Conservation (phyloP, 1,139 yeast genomes). For the Protomyces gravidus region DNA sequence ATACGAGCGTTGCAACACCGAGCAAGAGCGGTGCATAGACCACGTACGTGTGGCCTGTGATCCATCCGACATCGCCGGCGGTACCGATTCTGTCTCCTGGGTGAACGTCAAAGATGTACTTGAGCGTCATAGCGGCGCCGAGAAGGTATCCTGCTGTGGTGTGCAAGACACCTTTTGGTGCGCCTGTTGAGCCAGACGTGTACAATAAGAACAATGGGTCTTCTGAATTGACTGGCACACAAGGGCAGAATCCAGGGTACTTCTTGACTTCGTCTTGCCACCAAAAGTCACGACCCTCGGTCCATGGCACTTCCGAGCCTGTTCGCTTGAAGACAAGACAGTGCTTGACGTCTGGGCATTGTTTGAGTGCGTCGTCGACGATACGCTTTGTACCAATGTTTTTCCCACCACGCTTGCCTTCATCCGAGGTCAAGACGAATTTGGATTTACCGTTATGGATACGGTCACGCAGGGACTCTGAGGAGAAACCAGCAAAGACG, state of each 20-base stretch:
- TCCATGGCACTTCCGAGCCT: constrained; percentile 65
- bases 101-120: constrained; percentile 88
- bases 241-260: constrained; percentile 80
- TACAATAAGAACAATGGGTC: constrained; percentile 90
- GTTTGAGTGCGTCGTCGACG: constrained; percentile 84
- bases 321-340: constrained; percentile 87
- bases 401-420: constrained; percentile 95
- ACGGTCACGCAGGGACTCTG: constrained; percentile 89
- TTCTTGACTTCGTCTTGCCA: constrained; percentile 86
- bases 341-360: constrained; percentile 73
- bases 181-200: constrained; percentile 96
- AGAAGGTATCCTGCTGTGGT: constrained; percentile 88
- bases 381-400: constrained; percentile 84
- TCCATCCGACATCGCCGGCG: constrained; percentile 99
- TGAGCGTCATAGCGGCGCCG: constrained; percentile 92
- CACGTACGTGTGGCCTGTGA: constrained; percentile 96
- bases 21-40: constrained; percentile 85
- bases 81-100: constrained; percentile 85
- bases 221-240: constrained; percentile 81
- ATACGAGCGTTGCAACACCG: constrained; percentile 87
- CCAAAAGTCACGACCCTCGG: constrained; percentile 81
- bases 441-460: constrained; percentile 81
- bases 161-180: constrained; percentile 98
- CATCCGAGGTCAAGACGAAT: constrained; percentile 91
- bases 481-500: constrained; percentile 92